Evolutionary conservation across 345 rosid genomes (phyloP).

Genomic region (Physaria fendleri): DNA sequence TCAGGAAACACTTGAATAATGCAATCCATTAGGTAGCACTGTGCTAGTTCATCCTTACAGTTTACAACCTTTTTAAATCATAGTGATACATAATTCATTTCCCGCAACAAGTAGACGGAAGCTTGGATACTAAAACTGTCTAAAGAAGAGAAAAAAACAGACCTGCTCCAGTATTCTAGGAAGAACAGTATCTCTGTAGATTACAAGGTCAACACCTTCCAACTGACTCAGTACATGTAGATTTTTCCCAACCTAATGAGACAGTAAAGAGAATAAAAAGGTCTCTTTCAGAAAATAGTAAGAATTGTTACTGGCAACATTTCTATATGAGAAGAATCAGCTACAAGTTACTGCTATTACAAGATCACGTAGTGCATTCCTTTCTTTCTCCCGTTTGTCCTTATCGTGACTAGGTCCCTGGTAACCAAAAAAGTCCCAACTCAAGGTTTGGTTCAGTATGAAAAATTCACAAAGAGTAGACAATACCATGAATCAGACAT

Average conservation of each 20-base stretch:
- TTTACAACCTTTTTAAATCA: slow-evolving; percentile 68
- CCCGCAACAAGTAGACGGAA: neutral
- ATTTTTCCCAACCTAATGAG: slow-evolving; percentile 89
- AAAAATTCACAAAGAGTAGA: slow-evolving; percentile 63
- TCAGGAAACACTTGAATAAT: slow-evolving; percentile 98
- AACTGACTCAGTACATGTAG: slow-evolving; percentile 95
- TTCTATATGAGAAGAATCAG: slow-evolving; percentile 36
- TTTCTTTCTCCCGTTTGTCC: slow-evolving; percentile 95
- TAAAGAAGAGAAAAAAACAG: slow-evolving; percentile 3
- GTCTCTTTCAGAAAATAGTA: slow-evolving; percentile 19
- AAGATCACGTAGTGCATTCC: slow-evolving; percentile 99
- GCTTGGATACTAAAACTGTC: slow-evolving; percentile 9
- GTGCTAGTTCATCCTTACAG: slow-evolving; percentile 95
- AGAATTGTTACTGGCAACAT: slow-evolving; percentile 18
- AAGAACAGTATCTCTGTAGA: slow-evolving; percentile 89
- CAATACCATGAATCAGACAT: slow-evolving; percentile 82
- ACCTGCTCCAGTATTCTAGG: slow-evolving; percentile 98
- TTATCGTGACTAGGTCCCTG: slow-evolving; percentile 98
- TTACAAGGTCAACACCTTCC: slow-evolving; percentile 92
- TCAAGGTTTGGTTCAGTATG: slow-evolving; percentile 69
- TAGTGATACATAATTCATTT: slow-evolving; percentile 2
- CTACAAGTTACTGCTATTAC: slow-evolving; percentile 48
- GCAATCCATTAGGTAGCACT: slow-evolving; percentile 96
- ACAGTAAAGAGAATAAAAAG: slow-evolving; percentile 22
- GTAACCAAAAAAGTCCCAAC: slow-evolving; percentile 92